Base-by-base conservation (phyloP, 805 yeast species). In the Starmerella powellii region DNA sequence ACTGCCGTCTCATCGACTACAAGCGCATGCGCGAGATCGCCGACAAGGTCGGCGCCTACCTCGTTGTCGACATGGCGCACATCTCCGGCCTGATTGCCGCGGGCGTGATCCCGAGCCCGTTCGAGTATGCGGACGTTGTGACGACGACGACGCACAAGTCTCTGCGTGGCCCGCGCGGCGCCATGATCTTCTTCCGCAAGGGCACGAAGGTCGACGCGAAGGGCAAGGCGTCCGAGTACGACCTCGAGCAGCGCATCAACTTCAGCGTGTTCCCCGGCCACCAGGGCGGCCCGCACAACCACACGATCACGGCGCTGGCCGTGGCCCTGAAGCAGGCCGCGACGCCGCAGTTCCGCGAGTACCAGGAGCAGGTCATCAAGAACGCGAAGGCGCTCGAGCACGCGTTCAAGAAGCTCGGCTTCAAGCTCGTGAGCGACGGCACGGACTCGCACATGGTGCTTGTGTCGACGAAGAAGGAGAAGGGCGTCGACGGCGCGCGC, bases 251-350 rank as follows among this genome's bases (percentile, higher is more conserved):
- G 65, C 84, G 84, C 63, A 87, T 91, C 68, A 91, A 91, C 74
- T 91, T 91, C 66, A 86, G 96, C 8, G 98, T 91, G 42, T 91
- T 91, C 88, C 98, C 98, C 58, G 98, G 95, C 54, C 98, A 91
- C 68, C 98, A 91, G 72, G 98, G 98, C 72, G 98, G 98, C 63
- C 98, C 98, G 57, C 97, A 91, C 70, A 91, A 91, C 73, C 98
- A 91, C 70, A 91, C 98, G 54, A 91, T 91, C 62, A 80, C 96
- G 55, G 98, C 97, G 28, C 70, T 91, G 58, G 96, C 97, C 15
- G 91, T 87, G 51, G 97, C 98, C 40, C 76, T 91, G 63, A 86
- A 86, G 64, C 98, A 91, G 71, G 93, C 95, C 47, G 72, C 76
- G 51, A 70, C 84, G 40, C 94, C 93, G 47, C 96, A 87, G 65